These are phyloP conservation scores for Russula sp. DNA, from an alignment of 768 basidiomycete genomes.

Conservation along the genomic window DNA sequence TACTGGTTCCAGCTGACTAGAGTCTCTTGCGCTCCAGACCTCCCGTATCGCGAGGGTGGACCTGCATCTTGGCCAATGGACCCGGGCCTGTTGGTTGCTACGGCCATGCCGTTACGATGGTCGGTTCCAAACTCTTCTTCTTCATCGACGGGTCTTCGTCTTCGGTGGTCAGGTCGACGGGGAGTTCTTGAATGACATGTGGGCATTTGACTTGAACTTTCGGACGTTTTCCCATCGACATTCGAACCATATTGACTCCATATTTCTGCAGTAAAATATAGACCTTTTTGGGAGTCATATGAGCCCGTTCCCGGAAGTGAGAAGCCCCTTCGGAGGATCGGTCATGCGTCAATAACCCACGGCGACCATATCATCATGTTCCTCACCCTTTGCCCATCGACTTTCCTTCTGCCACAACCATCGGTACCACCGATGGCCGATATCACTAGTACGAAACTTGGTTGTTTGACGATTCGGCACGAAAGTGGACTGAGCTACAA, in stretches of 20 bases:
- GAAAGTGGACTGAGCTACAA: conserved; percentile 84
- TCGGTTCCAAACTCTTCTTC: conserved; percentile 82
- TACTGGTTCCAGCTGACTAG: neutral
- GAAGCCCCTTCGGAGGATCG: conserved; percentile 79
- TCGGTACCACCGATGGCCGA: conserved; percentile 97
- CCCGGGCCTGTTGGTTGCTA: conserved; percentile 84
- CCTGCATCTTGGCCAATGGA: conserved; percentile 73
- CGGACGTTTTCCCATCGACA: conserved; percentile 49
- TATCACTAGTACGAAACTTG: conserved; percentile 99
- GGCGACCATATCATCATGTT: conserved; percentile 48
- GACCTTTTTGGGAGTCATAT: conserved; percentile 78
- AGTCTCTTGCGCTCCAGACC: conserved; percentile 37
- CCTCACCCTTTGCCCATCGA: conserved; percentile 26
- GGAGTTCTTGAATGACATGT: conserved; percentile 90
- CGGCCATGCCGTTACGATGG: conserved; percentile 94
- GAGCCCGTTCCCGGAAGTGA: conserved; percentile 56
- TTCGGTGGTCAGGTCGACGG: conserved; percentile 97
- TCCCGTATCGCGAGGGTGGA: conserved; percentile 97
- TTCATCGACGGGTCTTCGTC: no score
- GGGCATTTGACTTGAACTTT: conserved; percentile 94
- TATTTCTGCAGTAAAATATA: conserved; percentile 66
- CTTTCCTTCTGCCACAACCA: conserved; percentile 9
- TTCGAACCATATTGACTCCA: conserved; percentile 18
- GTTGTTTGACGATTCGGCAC: conserved; percentile 81
- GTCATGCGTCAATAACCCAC: conserved; percentile 82